phyloP scores from a whole-genome alignment of 2,329 filamentous ascomycete genomes.

The Colletotrichum sp. region DNA sequence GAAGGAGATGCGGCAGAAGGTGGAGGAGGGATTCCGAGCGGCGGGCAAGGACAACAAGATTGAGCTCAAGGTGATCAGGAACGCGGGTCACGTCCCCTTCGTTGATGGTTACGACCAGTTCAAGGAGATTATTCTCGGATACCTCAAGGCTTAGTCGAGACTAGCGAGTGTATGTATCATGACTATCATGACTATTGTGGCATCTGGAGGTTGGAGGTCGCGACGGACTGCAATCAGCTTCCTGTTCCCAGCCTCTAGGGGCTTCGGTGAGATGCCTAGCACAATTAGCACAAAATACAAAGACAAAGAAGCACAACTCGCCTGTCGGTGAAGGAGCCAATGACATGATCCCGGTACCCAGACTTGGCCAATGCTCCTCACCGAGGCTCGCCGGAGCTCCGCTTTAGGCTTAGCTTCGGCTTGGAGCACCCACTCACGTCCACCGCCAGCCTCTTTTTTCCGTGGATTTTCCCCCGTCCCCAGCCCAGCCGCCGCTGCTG shows the following conservation, averaged over 20 bases:
- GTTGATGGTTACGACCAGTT: constrained; percentile 41
- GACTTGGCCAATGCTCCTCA: background rate
- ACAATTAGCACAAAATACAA: background rate
- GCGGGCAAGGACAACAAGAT: constrained; percentile 29
- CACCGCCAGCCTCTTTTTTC: constrained; percentile 12
- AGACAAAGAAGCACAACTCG: background rate
- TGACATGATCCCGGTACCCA: background rate
- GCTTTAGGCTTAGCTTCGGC: background rate
- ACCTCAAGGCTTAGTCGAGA: constrained; percentile 22
- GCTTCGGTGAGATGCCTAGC: background rate
- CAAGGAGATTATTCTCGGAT: constrained; percentile 26
- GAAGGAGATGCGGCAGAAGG: constrained; percentile 38
- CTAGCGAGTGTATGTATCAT: background rate
- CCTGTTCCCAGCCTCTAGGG: constrained; percentile 1
- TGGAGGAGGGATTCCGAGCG: constrained; percentile 35
- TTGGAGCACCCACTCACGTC: background rate
- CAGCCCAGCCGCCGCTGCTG: background rate
- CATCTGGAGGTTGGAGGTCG: background rate
- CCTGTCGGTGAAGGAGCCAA: background rate
- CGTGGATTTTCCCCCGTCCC: background rate
- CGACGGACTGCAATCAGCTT: background rate
- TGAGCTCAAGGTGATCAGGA: constrained; percentile 37
- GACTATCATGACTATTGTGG: background rate
- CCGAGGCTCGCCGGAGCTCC: background rate
- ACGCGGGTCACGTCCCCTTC: constrained; percentile 43